Base-by-base conservation (phyloP, 345 rosid genomes). In the Lepidium sativum region DNA sequence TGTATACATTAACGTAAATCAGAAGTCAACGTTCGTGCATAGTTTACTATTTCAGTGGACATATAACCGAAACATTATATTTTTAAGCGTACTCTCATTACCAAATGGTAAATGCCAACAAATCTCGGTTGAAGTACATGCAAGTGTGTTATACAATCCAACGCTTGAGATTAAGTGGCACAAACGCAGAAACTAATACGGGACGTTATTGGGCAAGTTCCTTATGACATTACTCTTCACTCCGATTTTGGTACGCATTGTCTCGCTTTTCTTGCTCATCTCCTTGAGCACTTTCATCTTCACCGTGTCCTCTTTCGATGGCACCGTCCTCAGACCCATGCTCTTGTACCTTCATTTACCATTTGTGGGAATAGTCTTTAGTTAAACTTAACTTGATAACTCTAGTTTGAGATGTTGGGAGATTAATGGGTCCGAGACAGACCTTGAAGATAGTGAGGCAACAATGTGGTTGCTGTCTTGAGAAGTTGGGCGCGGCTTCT, bases 401-500 rank as follows among this genome's bases (percentile, higher is more conserved):
- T 61, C 44, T 67, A 23, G 48, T 23, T 35, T 37, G 9, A 9
- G 23, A 43, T 21, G 34, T 35, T 48, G 11, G 25, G 21, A 13
- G 14, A 37, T 21, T 60, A 48, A 67, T 38, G 42, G 65, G 42
- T 38, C 18, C 42, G 43, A 70, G 63, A 21, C 9, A 48, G 40
- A 90, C 99, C 96, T 84, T 23, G 97, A 81, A 18, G 97, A 84
- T 52, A 94, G 49, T 11, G 94, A 82, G 34, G 91, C 85, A 21
- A 84, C 54, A 27, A 86, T 78, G 56, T 87, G 92, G 44, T 45
- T 68, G 61, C 73, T 57, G 76, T 78, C 56, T 14, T 75, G 77
- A 1, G 86, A 81, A 21, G 92, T 74, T 55, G 97, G 97, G 14
- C 82, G 96, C 3, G 97, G 97, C 76, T 86, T 88, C 78, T 94